Conservation (phyloP, 805 yeast species). For the Wickerhamiella australiensis region DNA sequence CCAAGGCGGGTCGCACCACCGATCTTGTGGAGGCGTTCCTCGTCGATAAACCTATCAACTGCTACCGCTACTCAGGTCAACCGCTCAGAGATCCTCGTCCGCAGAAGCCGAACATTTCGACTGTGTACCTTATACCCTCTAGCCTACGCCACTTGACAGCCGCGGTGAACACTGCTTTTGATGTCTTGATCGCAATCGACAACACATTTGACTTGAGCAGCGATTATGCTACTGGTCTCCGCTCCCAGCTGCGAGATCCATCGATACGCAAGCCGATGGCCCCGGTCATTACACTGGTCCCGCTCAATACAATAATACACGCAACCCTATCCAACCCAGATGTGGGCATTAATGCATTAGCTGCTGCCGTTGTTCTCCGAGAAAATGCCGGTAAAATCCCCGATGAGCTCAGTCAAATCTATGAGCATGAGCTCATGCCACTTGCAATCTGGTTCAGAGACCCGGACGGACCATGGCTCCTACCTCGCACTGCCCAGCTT, state of each 20-base stretch:
- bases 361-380: slow-evolving; percentile 71
- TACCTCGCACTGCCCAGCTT: slow-evolving; percentile 59
- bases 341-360: slow-evolving; percentile 51
- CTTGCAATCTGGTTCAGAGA: slow-evolving; percentile 50
- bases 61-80: slow-evolving; percentile 55
- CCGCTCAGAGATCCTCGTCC: slow-evolving; percentile 19
- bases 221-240: slow-evolving; percentile 27
- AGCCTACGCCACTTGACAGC: slow-evolving; percentile 25
- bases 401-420: slow-evolving; percentile 64
- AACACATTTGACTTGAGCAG: slow-evolving; percentile 39
- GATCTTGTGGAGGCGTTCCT: slow-evolving; percentile 71
- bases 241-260: slow-evolving; percentile 25
- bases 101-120: slow-evolving; percentile 18
- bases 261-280: slow-evolving; percentile 26
- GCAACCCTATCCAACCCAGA: slow-evolving; percentile 39
- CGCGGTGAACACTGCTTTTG: slow-evolving; percentile 33
- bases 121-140: slow-evolving; percentile 38
- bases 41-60: slow-evolving; percentile 56
- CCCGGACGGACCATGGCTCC: slow-evolving; percentile 49
- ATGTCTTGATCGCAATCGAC: slow-evolving; percentile 53
- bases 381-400: slow-evolving; percentile 76
- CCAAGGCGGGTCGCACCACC: slow-evolving; percentile 53
- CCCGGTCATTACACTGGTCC: slow-evolving; percentile 56
- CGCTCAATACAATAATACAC: slow-evolving; percentile 77
- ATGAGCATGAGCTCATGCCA: slow-evolving; percentile 50